Conservation (phyloP, 176 grass and related monocot species). For the Eragrostis curvula region DNA sequence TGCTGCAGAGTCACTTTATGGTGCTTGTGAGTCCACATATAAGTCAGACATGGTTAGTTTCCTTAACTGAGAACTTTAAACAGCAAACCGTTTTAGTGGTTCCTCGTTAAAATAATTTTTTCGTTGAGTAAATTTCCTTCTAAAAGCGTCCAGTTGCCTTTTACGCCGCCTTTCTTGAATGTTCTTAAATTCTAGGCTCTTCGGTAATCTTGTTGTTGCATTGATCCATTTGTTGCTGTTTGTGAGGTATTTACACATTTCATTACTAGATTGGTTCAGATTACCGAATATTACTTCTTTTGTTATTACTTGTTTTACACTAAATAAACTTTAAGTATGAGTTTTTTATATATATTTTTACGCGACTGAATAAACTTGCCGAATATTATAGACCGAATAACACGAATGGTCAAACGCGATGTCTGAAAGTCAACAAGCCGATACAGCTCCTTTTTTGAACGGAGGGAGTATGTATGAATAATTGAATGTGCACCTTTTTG, state of each 20-base stretch:
- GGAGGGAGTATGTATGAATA: too few species aligned
- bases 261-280: slow-evolving; percentile 11
- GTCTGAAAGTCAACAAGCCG: too few species aligned
- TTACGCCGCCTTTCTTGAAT: background rate
- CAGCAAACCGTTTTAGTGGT: background rate
- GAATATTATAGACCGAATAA: too few species aligned
- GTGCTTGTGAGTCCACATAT: slow-evolving; percentile 95
- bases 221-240: background rate
- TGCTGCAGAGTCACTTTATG: slow-evolving; percentile 90
- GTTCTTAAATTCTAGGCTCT: background rate
- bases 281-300: too few species aligned
- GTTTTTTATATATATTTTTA: slow-evolving; percentile 2
- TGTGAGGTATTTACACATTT: background rate
- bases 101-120: background rate
- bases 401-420: too few species aligned
- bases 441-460: too few species aligned
- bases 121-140: background rate
- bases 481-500: too few species aligned
- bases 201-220: background rate
- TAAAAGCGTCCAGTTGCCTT: background rate
- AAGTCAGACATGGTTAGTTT: slow-evolving; percentile 90
- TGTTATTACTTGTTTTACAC: too few species aligned
- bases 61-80: background rate
- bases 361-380: too few species aligned
- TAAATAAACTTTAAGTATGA: background rate